Base-by-base conservation (phyloP, 108 stramenopile species). In the Nitzschia putrida region DNA sequence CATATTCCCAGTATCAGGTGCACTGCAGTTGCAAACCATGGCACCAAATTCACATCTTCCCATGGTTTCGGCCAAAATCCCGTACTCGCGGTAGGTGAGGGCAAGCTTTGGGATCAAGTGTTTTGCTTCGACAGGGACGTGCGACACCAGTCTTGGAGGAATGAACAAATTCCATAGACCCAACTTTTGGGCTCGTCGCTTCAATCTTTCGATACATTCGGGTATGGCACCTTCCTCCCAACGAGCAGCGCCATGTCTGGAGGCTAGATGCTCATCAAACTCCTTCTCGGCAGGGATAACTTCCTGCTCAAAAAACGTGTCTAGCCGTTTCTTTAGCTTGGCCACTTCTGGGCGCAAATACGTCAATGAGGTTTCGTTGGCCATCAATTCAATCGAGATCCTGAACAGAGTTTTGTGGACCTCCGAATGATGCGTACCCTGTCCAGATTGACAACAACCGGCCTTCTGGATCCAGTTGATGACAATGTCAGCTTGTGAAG, bases 1-100 rank as follows among this genome's bases (percentile, higher is more conserved):
- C 98, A 98, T 98, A 80, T 98, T 98, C 11, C 98, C 98, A 11
- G 98, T 97, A 66, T 98, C 97, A 4, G 98, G 98, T 42, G 98
- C 96, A 40, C 80, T 81, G 69, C 95, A 97, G 76, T 98, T 98
- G 81, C 92, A 97, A n/a, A 88, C 89, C 81, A 95, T 90, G 56
- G 95, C 81, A 0, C 94, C 95, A 18, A 98, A 58, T 18, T 81
- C 72, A 38, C 85, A 83, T 16, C 83, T 73, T 40, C 98, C 98
- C 94, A 97, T 95, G 52, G 87, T 60, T 82, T 98, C 96, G 51
- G 87, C 88, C 22, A 95, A 53, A 22, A 84, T 83, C 3, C 92
- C 96, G 73, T 97, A 97, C 73, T 94, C 89, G 10, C 85, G 83
- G 73, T 91, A 91, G 39, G 85, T 65, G 42, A 93, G 64, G 24